Evolutionary conservation across 345 rosid genomes (phyloP), one percentile per base, ranked within the genome.

Genomic region (Syzygium jambos): DNA sequence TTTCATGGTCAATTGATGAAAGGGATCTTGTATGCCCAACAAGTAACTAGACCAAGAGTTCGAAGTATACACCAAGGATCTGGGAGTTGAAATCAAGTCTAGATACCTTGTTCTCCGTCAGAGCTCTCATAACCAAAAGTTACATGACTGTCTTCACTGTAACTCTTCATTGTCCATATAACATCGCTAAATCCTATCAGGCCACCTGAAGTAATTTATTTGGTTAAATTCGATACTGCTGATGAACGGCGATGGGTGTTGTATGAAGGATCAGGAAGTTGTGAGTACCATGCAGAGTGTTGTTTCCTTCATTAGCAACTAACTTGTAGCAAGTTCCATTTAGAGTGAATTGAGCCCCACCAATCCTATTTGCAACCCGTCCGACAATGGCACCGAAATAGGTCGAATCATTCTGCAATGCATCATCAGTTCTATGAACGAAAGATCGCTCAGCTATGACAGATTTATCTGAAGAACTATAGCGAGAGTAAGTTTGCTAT

Each of bases 341-440:
- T 11, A 95, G 65, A 11, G 90, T 83, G 85, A 95, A 94, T 21
- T 92, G 89, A 51, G 98, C 96, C 11, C 93, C 93, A 43, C 91
- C 91, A 5, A 96, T 98, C 90, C 99, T 91, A 86, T 98, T 95
- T 9, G 97, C 99, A 5, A 95, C 98, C n/a, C 96, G 91, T 86
- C 99, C 99, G 88, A 98, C 95, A 0, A 95, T 89, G 57, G 95
- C 94, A 51, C 98, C 98, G 43, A 98, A 98, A 87, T 91, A 92
- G 51, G 95, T 89, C n/a, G 93, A 86, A 78, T 94, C 98, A 59
- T 91, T 96, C 97, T 96, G 90, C 85, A 89, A 41, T 51, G 11
- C 53, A 6, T 34, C 77, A 55, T 86, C 15, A 14, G 23, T 54
- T 14, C 43, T 30, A 43, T 23, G 11, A 82, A 53, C 25, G 13